Evolutionary conservation across 306 rosid species (phyloP).

Genomic region (Quercus agrifolia): DNA sequence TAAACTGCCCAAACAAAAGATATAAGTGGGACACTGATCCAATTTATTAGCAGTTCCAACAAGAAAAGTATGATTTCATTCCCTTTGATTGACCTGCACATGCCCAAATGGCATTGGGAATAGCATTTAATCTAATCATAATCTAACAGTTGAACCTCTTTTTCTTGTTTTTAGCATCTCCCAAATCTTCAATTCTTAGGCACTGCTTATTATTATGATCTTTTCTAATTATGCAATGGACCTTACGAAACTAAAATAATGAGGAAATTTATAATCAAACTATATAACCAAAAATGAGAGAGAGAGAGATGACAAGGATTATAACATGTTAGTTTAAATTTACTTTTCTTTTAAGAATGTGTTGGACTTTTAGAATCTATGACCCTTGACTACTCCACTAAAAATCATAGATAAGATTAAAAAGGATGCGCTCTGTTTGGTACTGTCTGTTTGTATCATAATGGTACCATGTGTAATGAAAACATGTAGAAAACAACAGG

Average conservation of each 20-base stretch:
- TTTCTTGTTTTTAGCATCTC: conserved; percentile 47
- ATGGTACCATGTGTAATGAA: conserved; percentile 33
- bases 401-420: conserved; percentile 11
- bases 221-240: conserved; percentile 25
- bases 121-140: conserved; percentile 49
- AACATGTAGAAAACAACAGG: background rate
- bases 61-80: conserved; percentile 17
- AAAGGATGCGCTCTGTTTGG: conserved; percentile 36
- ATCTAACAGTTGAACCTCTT: conserved; percentile 55
- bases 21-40: conserved; percentile 37
- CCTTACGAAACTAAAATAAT: conserved; percentile 15
- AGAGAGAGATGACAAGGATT: conserved; percentile 24
- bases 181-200: conserved; percentile 31
- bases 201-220: conserved; percentile 38
- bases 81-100: conserved; percentile 40
- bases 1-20: conserved; percentile 60
- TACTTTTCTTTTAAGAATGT: conserved; percentile 41
- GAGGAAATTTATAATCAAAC: conserved; percentile 3
- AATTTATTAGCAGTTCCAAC: conserved; percentile 34
- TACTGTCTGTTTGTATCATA: conserved; percentile 36
- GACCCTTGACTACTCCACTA: conserved; percentile 84
- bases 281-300: background rate
- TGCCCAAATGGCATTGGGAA: conserved; percentile 73
- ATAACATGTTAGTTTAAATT: conserved; percentile 15
- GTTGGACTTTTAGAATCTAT: conserved; percentile 36